A percentile compares a stretch with the other conserved stretches of the same genome.
Evolutionary conservation across 2,329 filamentous ascomycete genomes (phyloP).

Genomic region (Neofusicoccum laricinum): DNA sequence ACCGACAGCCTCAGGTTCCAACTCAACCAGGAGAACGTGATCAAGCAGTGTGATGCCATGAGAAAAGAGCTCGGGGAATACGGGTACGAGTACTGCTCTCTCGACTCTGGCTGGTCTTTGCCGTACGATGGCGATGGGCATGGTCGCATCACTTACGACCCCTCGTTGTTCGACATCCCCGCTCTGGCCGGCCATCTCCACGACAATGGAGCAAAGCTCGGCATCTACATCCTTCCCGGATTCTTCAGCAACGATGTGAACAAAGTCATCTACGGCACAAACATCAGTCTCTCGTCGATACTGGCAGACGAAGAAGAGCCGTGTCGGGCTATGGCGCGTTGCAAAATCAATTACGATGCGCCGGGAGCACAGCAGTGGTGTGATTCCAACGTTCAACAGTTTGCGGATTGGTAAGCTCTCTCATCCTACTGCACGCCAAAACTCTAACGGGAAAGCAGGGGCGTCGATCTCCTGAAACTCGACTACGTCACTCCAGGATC

Average conservation of each 20-base stretch:
- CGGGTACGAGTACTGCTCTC: constrained; percentile 26
- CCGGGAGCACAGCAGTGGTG: constrained; percentile 27
- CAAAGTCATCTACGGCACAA: constrained; percentile 26
- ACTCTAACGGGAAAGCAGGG: constrained; percentile 2
- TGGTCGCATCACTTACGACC: constrained; percentile 26
- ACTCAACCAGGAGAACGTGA: constrained; percentile 21
- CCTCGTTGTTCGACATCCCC: constrained; percentile 23
- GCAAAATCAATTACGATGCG: constrained; percentile 26
- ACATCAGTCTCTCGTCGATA: constrained; percentile 22
- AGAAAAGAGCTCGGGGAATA: constrained; percentile 15
- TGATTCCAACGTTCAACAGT: constrained; percentile 26
- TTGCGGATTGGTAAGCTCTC: constrained; percentile 22
- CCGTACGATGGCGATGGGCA: constrained; percentile 23
- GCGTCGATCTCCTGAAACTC: constrained; percentile 29
- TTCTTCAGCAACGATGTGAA: constrained; percentile 22
- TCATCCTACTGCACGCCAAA: neutral
- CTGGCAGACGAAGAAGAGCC: constrained; percentile 20
- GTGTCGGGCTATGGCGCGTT: constrained; percentile 13
- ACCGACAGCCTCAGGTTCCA: constrained; percentile 18
- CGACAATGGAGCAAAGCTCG: constrained; percentile 23
- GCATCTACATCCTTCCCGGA: constrained; percentile 28
- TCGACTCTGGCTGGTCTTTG: constrained; percentile 29
- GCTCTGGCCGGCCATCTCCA: constrained; percentile 25
- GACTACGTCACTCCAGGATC: constrained; percentile 29
- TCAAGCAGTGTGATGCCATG: constrained; percentile 23